Conservation (phyloP, 768 basidiomycete genomes). For the Phaeotremella skinneri region DNA sequence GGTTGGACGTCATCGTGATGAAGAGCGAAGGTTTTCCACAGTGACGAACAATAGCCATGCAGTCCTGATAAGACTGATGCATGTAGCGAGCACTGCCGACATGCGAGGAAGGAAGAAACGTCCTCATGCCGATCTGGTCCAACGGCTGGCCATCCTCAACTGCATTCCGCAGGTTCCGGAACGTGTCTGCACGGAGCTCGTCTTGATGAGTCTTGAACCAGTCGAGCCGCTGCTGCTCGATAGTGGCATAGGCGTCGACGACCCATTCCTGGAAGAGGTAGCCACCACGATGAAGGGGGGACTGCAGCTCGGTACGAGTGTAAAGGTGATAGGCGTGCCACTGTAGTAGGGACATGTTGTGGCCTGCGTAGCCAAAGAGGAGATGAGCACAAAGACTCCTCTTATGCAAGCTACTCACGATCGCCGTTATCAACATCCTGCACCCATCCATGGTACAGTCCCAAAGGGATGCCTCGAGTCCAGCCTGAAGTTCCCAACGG, state of each 20-base stretch:
- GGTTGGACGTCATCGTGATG: slow-evolving; percentile 25
- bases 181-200: slow-evolving; percentile 51
- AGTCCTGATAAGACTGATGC: slow-evolving; percentile 28
- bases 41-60: slow-evolving; percentile 27
- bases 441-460: no score
- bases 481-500: slow-evolving; percentile 54
- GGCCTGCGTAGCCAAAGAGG: no score
- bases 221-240: slow-evolving; percentile 54
- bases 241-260: slow-evolving; percentile 56
- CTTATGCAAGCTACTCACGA: no score
- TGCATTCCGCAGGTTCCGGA: slow-evolving; percentile 28
- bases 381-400: no score
- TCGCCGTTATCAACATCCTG: no score
- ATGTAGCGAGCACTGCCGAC: slow-evolving; percentile 15
- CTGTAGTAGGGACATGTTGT: slow-evolving; percentile 1
- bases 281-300: slow-evolving; percentile 51
- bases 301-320: slow-evolving; percentile 17
- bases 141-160: slow-evolving; percentile 2
- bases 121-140: slow-evolving; percentile 4
- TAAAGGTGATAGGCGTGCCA: slow-evolving; percentile 50
- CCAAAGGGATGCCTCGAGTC: slow-evolving; percentile 36
- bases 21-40: slow-evolving; percentile 22
- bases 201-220: slow-evolving; percentile 38
- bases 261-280: slow-evolving; percentile 56
- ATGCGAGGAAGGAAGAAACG: slow-evolving; percentile 21